These are phyloP conservation scores for Lachancea thermotolerans DNA, from an alignment of 805 yeast genomes.

Conservation along the genomic window DNA sequence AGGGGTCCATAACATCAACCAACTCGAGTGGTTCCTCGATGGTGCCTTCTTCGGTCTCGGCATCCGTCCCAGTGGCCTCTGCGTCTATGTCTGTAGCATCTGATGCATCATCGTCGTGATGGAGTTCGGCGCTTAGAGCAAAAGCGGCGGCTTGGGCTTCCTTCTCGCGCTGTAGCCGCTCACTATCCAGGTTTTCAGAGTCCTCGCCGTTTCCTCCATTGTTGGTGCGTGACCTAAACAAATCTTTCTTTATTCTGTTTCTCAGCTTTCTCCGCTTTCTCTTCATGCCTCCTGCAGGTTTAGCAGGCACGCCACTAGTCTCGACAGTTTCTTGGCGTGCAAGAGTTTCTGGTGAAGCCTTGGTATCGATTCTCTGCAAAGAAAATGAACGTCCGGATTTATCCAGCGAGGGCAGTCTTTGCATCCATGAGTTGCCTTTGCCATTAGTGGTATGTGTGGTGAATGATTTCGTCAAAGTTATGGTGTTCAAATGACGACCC, in stretches of 20 bases:
- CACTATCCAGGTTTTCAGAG: constrained; percentile 28
- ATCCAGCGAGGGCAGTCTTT: constrained; percentile 75
- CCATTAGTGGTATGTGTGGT: constrained; percentile 62
- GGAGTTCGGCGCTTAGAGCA: constrained; percentile 24
- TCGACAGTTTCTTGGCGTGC: constrained; percentile 42
- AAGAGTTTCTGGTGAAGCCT: constrained; percentile 31
- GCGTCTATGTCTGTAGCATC: constrained; percentile 5
- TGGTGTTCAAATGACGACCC: constrained; percentile 83
- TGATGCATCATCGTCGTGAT: constrained; percentile 2
- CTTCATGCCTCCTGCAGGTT: constrained; percentile 71
- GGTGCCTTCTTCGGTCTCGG: background rate
- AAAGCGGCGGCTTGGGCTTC: constrained; percentile 40
- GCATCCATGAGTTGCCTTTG: constrained; percentile 66
- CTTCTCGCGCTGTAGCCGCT: constrained; percentile 35
- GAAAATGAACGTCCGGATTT: constrained; percentile 65
- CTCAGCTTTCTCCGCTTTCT: constrained; percentile 37
- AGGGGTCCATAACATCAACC: constrained; percentile 4
- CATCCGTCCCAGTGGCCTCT: background rate
- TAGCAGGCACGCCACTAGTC: constrained; percentile 56
- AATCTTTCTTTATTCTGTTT: constrained; percentile 27
- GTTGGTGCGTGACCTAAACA: constrained; percentile 14
- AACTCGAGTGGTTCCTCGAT: constrained; percentile 1
- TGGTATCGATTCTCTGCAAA: constrained; percentile 74
- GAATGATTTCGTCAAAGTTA: constrained; percentile 88
- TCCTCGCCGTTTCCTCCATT: constrained; percentile 8